Evolutionary conservation across 805 yeast genomes (phyloP), one percentile per base, ranked within the genome.

Genomic region (Pichia phayaonensis): DNA sequence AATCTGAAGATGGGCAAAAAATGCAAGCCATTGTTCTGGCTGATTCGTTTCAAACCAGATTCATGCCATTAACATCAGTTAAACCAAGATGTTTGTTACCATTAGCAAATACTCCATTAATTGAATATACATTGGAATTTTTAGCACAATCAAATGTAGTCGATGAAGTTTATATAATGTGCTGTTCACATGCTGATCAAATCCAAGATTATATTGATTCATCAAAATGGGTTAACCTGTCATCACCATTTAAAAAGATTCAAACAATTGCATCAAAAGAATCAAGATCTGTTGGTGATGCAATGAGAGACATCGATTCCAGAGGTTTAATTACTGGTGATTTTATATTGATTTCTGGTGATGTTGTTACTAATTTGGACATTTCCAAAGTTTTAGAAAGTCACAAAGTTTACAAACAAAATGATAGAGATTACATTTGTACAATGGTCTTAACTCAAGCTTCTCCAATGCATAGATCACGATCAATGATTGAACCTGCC

Each of bases 51-150:
- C 87, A 90, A 66, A 84, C 94, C 1, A 75, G 96, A 59, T 94
- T 94, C 68, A 83, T 86, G 86, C 99, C 99, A 10, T 72, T 94
- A 56, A 87, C 97, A 1, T 76, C 88, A 2, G 81, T 80, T 20
- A 80, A 74, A 55, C 99, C 99, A 40, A 77, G 99, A 65, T 94
- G 99, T 70, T 73, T 94, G 41, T 72, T 94, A 54, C 97, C 97
- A 3, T 70, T 94, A 51, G 97, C 96, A 27, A 92, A 90, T 62
- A 88, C 88, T 20, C 99, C 99, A 11, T 75, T 94, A 61, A 80
- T 94, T 54, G 98, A 94, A 65, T 94, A 94, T 66, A 94, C 99
- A 3, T 72, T 94, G 48, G 98, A 94, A 69, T 94, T 94, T 63
- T 74, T 94, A 44, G 97, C 97, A 12, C 84, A 81, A 57, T 89